Percentiles rank a stretch among this genome's conserved stretches.
These are phyloP conservation scores for Fraxinus sp. DNA, from an alignment of 305 asterid genomes.

Conservation along the genomic window DNA sequence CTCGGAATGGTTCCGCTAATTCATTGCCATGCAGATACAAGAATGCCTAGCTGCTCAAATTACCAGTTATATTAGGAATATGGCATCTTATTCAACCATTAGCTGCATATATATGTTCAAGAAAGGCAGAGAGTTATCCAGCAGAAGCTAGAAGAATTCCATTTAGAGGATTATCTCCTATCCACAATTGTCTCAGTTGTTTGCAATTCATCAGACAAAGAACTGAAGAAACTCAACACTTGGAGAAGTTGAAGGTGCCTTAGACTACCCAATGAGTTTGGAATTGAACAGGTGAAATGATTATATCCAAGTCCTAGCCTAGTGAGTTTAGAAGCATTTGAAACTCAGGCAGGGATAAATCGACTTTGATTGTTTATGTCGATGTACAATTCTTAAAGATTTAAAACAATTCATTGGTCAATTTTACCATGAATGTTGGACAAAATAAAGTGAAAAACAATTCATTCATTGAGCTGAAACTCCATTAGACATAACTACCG, in stretches of 20 bases:
- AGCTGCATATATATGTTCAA: background rate
- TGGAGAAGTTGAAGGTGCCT: slow-evolving; percentile 19
- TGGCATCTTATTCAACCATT: slow-evolving; percentile 28
- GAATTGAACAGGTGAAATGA: slow-evolving; percentile 31
- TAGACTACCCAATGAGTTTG: slow-evolving; percentile 35
- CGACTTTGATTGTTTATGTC: slow-evolving; percentile 34
- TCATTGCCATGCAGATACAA: slow-evolving; percentile 27
- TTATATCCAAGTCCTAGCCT: slow-evolving; percentile 26
- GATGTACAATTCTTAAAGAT: slow-evolving; percentile 32
- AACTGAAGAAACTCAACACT: slow-evolving; percentile 29
- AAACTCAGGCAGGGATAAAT: slow-evolving; percentile 29
- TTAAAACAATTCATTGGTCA: background rate
- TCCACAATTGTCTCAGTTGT: background rate
- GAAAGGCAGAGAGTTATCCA: slow-evolving; percentile 33
- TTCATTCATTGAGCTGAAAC: too few species aligned
- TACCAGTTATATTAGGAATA: slow-evolving; percentile 38
- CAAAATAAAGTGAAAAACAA: too few species aligned
- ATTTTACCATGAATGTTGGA: too few species aligned
- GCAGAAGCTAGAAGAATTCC: slow-evolving; percentile 35
- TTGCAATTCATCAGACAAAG: slow-evolving; percentile 35
- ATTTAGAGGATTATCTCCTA: slow-evolving; percentile 30
- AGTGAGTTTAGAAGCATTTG: slow-evolving; percentile 38
- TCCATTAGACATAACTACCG: too few species aligned
- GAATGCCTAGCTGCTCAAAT: slow-evolving; percentile 25
- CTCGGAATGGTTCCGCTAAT: slow-evolving; percentile 32